phyloP scores from a whole-genome alignment of 2,329 filamentous ascomycete genomes.

The Trichoderma sp. region DNA sequence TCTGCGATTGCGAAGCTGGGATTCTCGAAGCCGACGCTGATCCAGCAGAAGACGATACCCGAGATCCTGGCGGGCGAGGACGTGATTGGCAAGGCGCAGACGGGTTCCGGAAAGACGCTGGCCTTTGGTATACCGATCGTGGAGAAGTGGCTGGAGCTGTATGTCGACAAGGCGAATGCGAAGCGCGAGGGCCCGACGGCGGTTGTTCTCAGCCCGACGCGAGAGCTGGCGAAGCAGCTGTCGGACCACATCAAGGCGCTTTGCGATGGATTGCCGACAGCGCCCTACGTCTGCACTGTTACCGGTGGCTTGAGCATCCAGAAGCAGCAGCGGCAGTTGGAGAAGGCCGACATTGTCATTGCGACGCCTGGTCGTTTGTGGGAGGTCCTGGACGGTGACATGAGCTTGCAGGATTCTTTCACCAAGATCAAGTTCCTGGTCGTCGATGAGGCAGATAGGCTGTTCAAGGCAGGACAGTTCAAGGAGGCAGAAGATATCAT shows the following conservation, averaged over 20 bases:
- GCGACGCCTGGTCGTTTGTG: constrained; percentile 90
- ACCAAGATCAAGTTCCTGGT: constrained; percentile 79
- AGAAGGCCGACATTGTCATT: constrained; percentile 87
- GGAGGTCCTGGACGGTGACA: constrained; percentile 84
- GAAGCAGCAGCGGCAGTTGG: constrained; percentile 86
- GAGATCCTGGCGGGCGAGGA: constrained; percentile 81
- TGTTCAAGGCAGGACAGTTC: constrained; percentile 91
- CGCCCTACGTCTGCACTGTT: constrained; percentile 79
- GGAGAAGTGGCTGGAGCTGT: constrained; percentile 71
- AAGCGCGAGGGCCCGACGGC: constrained; percentile 62
- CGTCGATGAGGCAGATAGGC: constrained; percentile 89
- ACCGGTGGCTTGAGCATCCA: constrained; percentile 93
- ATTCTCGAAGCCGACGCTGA: constrained; percentile 78
- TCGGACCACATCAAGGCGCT: constrained; percentile 78
- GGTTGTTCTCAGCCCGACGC: constrained; percentile 84
- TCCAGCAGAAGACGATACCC: constrained; percentile 80
- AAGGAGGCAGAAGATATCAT: constrained; percentile 92
- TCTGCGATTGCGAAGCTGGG: constrained; percentile 76
- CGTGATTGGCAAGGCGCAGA: constrained; percentile 93
- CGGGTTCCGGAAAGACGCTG: constrained; percentile 93
- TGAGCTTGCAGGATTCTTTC: constrained; percentile 69
- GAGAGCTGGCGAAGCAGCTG: constrained; percentile 92
- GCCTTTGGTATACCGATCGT: constrained; percentile 94
- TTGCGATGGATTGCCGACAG: constrained; percentile 61
- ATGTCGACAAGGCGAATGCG: constrained; percentile 41